phyloP scores from a whole-genome alignment of 2,329 filamentous ascomycete species.

The Hypocreales sp. region DNA sequence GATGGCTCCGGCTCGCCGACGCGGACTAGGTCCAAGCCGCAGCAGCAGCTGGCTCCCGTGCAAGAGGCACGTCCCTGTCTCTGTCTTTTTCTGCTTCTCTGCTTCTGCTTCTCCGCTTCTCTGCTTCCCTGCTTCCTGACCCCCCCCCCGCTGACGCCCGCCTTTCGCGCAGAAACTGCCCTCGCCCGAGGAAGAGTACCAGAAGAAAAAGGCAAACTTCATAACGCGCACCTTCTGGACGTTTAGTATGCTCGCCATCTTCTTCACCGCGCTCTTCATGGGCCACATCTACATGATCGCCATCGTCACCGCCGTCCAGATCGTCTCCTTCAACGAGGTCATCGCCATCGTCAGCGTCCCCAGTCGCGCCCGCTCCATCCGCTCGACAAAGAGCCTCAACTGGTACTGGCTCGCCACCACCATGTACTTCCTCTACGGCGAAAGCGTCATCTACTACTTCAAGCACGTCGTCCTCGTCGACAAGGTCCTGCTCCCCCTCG shows the following conservation, averaged over 20 bases:
- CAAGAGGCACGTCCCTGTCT: slow-evolving; percentile 15
- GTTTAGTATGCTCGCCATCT: slow-evolving; percentile 87
- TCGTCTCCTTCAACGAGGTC: slow-evolving; percentile 97
- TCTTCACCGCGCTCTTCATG: slow-evolving; percentile 85
- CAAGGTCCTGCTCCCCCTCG: slow-evolving; percentile 78
- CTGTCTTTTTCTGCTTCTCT: background rate
- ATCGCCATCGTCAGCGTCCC: slow-evolving; percentile 95
- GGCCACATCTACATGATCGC: slow-evolving; percentile 96
- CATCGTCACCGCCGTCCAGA: slow-evolving; percentile 84
- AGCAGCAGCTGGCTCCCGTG: slow-evolving; percentile 16
- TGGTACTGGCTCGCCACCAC: slow-evolving; percentile 99
- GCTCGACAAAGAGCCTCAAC: slow-evolving; percentile 90
- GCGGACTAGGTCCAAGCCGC: slow-evolving; percentile 10
- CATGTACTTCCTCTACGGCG: slow-evolving; percentile 98
- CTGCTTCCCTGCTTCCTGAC: background rate
- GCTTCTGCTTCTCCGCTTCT: background rate
- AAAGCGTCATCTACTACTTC: slow-evolving; percentile 99
- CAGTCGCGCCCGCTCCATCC: slow-evolving; percentile 75
- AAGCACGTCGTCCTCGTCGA: slow-evolving; percentile 97
- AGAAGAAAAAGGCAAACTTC: slow-evolving; percentile 98
- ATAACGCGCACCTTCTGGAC: slow-evolving; percentile 96
- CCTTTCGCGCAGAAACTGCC: slow-evolving; percentile 22
- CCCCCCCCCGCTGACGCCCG: slow-evolving; percentile 5
- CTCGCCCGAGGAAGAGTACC: slow-evolving; percentile 51
- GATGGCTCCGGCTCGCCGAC: slow-evolving; percentile 22